phyloP scores from a whole-genome alignment of 2,329 filamentous ascomycete genomes.

The Periconia sp. region DNA sequence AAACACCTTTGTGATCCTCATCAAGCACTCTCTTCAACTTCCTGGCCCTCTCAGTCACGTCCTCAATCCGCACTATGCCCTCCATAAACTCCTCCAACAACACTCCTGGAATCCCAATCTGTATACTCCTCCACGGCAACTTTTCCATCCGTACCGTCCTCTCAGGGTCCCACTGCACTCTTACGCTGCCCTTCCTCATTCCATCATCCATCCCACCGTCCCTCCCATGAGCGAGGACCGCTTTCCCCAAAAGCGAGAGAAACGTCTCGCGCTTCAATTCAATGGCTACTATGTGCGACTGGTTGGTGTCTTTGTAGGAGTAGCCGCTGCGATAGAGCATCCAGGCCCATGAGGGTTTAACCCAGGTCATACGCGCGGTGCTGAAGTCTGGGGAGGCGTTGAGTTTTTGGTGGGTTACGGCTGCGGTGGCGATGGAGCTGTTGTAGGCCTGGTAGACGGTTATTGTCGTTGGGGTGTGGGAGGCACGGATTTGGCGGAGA shows the following conservation, averaged over 20 bases:
- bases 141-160: constrained; percentile 53
- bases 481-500: constrained; percentile 59
- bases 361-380: constrained; percentile 67
- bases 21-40: constrained; percentile 56
- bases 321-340: constrained; percentile 70
- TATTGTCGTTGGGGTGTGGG: constrained; percentile 58
- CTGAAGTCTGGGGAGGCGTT: constrained; percentile 60
- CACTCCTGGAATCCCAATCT: constrained; percentile 63
- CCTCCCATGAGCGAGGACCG: constrained; percentile 22
- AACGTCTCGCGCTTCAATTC: constrained; percentile 61
- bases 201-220: constrained; percentile 2
- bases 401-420: constrained; percentile 59
- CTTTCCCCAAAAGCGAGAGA: constrained; percentile 50
- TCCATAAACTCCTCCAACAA: constrained; percentile 57
- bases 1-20: constrained; percentile 35
- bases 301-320: constrained; percentile 61
- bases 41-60: constrained; percentile 62
- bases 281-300: constrained; percentile 64
- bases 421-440: constrained; percentile 58
- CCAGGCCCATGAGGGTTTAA: constrained; percentile 69
- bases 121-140: constrained; percentile 62
- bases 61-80: constrained; percentile 62
- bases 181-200: constrained; percentile 44
- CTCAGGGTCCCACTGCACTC: constrained; percentile 71
- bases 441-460: constrained; percentile 69